Evolutionary conservation across 1,284 basidiomycete genomes (phyloP).

Genomic region (Ceratobasidium sp.): DNA sequence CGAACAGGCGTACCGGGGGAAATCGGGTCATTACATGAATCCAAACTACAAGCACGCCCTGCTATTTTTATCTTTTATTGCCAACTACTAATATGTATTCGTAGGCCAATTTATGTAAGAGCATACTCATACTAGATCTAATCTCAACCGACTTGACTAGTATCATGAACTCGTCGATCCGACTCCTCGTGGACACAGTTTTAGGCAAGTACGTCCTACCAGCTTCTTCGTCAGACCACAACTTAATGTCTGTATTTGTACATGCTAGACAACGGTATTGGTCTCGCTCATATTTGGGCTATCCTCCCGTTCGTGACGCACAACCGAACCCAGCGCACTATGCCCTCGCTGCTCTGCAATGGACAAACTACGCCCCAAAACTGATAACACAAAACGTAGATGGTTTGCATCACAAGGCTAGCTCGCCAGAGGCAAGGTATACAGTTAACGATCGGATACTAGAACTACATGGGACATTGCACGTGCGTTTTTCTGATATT

Average conservation of each 20-base stretch:
- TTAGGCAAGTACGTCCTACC: conserved; percentile 64
- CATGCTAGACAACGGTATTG: conserved; percentile 76
- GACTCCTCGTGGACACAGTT: conserved; percentile 73
- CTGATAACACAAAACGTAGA: conserved; percentile 95
- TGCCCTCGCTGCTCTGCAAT: conserved; percentile 84
- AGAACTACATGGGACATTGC: conserved; percentile 91
- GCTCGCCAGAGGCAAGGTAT: conserved; percentile 61
- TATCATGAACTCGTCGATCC: conserved; percentile 87
- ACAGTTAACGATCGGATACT: conserved; percentile 67
- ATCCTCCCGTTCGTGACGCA: conserved; percentile 83
- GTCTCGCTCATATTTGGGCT: conserved; percentile 89
- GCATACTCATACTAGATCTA: not conserved
- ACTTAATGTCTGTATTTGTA: not conserved
- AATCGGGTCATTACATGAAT: conserved; percentile 88
- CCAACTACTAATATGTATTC: not conserved
- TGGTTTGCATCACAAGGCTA: conserved; percentile 86
- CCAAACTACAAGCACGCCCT: conserved; percentile 86
- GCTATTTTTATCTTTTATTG: not conserved
- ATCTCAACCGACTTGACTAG: conserved; percentile 56
- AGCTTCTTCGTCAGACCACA: not conserved
- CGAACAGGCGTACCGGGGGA: conserved; percentile 75
- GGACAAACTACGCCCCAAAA: conserved; percentile 72
- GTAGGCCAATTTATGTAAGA: conserved; percentile 71
- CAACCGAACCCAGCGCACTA: conserved; percentile 90
- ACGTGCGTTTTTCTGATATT: conserved; percentile 65